Percentiles rank a stretch among this genome's conserved stretches.
These are phyloP conservation scores for Ustilago hordei DNA, from an alignment of 1,284 basidiomycete genomes.

Conservation along the genomic window DNA sequence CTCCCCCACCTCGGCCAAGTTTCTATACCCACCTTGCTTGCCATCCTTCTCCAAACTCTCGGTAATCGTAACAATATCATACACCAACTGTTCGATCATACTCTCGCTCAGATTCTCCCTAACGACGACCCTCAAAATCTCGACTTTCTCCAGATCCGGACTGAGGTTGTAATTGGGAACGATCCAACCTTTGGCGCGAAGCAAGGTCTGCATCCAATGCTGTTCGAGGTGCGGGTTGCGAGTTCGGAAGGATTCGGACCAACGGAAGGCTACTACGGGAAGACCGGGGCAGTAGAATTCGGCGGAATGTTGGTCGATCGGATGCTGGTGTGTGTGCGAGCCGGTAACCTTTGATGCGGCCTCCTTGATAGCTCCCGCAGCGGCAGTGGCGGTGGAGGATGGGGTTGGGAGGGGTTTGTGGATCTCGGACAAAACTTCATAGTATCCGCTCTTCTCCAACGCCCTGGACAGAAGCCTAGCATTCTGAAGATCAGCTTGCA, in stretches of 20 bases:
- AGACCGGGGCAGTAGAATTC: constrained; percentile 81
- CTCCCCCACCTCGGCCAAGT: constrained; percentile 33
- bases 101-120: constrained; percentile 62
- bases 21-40: constrained; percentile 25
- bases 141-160: constrained; percentile 54
- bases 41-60: constrained; percentile 53
- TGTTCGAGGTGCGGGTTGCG: constrained; percentile 74
- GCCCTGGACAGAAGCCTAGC: constrained; percentile 83
- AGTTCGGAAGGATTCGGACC: constrained; percentile 76
- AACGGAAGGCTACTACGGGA: constrained; percentile 89
- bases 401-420: constrained; percentile 65
- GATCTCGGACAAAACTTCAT: constrained; percentile 73
- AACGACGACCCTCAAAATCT: constrained; percentile 67
- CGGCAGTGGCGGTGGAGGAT: constrained; percentile 2
- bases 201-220: constrained; percentile 85
- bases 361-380: constrained; percentile 56
- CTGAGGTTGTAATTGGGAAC: constrained; percentile 67
- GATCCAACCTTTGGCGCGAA: constrained; percentile 82
- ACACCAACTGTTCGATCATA: constrained; percentile 65
- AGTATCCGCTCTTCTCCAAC: constrained; percentile 83
- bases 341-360: constrained; percentile 70
- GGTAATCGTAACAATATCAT: constrained; percentile 64
- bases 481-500: constrained; percentile 80
- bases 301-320: constrained; percentile 61
- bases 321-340: not conserved